Conservation (phyloP, 306 rosid genomes). For the Cucumis hystrix region DNA sequence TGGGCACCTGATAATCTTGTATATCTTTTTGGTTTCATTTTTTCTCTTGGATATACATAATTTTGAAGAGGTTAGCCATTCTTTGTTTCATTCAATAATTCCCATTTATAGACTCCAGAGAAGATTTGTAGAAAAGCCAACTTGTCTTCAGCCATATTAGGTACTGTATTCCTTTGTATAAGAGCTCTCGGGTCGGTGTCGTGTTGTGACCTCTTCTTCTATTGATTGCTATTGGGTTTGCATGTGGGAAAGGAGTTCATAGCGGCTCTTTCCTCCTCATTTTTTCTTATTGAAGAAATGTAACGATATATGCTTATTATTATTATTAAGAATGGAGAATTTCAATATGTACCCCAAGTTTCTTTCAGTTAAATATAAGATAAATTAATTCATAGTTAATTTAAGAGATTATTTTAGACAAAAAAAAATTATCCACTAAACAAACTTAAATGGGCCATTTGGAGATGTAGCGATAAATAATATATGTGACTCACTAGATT, state of each 20-base stretch:
- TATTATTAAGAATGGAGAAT: not conserved
- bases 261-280: not conserved
- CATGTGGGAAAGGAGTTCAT: not conserved
- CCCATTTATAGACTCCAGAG: not conserved
- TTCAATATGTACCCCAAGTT: too few relatives aligned
- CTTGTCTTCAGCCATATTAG: not conserved
- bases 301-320: not conserved
- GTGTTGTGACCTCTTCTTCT: not conserved
- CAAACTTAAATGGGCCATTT: too few relatives aligned
- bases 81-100: slow-evolving; percentile 3
- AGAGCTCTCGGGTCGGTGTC: not conserved
- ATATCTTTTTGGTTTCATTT: not conserved
- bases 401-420: too few relatives aligned
- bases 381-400: too few relatives aligned
- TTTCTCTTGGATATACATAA: not conserved
- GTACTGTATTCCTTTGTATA: not conserved
- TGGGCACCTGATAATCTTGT: not conserved
- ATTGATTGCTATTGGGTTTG: not conserved
- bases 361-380: too few relatives aligned
- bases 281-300: not conserved
- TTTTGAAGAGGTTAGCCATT: not conserved
- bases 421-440: too few relatives aligned
- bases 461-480: too few relatives aligned
- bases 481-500: too few relatives aligned
- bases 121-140: not conserved